Conservation (phyloP, 768 basidiomycete genomes). For the Suillus decipiens region DNA sequence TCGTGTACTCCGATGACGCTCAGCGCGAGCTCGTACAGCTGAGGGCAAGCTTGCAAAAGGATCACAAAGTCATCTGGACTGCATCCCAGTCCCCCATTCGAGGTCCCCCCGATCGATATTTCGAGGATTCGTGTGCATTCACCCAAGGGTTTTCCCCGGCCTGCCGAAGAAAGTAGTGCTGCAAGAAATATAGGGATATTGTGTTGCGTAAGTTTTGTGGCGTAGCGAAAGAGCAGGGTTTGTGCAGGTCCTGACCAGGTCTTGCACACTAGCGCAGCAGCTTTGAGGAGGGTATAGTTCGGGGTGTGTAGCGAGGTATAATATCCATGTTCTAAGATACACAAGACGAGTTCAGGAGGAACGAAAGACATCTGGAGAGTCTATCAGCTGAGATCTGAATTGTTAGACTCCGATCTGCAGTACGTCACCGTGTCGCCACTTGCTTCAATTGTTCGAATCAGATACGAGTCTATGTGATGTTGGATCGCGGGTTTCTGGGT, state of each 20-base stretch:
- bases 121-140: slow-evolving; percentile 25
- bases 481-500: background rate
- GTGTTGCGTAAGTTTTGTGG: slow-evolving; percentile 11
- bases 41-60: slow-evolving; percentile 29
- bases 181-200: slow-evolving; percentile 18
- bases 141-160: slow-evolving; percentile 18
- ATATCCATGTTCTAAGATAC: slow-evolving; percentile 27
- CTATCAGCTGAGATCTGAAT: background rate
- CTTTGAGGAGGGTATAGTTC: slow-evolving; percentile 22
- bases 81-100: slow-evolving; percentile 8
- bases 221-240: slow-evolving; percentile 29
- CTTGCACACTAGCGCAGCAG: slow-evolving; percentile 28
- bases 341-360: slow-evolving; percentile 26
- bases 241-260: slow-evolving; percentile 32
- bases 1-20: slow-evolving; percentile 27
- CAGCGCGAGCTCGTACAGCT: slow-evolving; percentile 37
- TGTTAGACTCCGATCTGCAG: background rate
- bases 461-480: background rate
- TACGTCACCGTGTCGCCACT: background rate
- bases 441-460: background rate
- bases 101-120: slow-evolving; percentile 18
- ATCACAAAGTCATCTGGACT: slow-evolving; percentile 16
- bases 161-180: slow-evolving; percentile 19
- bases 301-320: slow-evolving; percentile 21
- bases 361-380: slow-evolving; percentile 18